Evolutionary conservation across 2,329 filamentous ascomycete genomes (phyloP), one percentile per base, ranked within the genome.

Genomic region (Pseudogymnoascus destructans): DNA sequence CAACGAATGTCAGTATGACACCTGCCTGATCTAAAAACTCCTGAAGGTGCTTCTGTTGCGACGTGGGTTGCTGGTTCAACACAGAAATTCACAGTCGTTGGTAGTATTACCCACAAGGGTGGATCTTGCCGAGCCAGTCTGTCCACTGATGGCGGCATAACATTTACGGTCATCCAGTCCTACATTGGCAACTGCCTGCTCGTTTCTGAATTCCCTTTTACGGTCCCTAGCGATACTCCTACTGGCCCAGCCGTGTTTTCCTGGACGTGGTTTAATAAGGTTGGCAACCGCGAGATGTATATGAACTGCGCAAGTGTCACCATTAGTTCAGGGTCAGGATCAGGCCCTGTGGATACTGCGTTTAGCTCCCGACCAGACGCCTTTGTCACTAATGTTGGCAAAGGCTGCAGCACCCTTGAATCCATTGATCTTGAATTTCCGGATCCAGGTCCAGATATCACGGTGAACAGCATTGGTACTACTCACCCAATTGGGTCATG

Each of bases 221-320:
- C 61, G 5, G 58, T 69, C 30, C 67, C 68, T 5, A 63, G 63
- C 0, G 67, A 70, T 57, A 63, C 62, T 15, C 60, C 60, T 13
- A 55, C 60, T 17, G 66, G 64, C 9, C 15, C 32, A 1, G 65
- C 66, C 1, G 54, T 69, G 11, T 66, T 69, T 33, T 63, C 64
- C 2, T 70, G 82, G 82, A 79, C 76, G 3, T 80, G 78, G 77
- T 80, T 79, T 67, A 81, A 81, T 67, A 72, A 74, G 59, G 64
- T 79, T 25, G 81, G 81, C 2, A 84, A 84, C 64, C 74, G 81
- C 15, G 82, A 85, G 64, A 81, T 83, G 74, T 86, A 86, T 71
- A 82, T 83, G 79, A 81, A 84, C 66, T 85, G 82, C 62, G 81
- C 81, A 0, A 73, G 75, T 9, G 76, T 84, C 35, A 74, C 75